Evolutionary conservation across 1,284 basidiomycete genomes (phyloP), one percentile per base, ranked within the genome.

Genomic region (Austroboletus niveus): DNA sequence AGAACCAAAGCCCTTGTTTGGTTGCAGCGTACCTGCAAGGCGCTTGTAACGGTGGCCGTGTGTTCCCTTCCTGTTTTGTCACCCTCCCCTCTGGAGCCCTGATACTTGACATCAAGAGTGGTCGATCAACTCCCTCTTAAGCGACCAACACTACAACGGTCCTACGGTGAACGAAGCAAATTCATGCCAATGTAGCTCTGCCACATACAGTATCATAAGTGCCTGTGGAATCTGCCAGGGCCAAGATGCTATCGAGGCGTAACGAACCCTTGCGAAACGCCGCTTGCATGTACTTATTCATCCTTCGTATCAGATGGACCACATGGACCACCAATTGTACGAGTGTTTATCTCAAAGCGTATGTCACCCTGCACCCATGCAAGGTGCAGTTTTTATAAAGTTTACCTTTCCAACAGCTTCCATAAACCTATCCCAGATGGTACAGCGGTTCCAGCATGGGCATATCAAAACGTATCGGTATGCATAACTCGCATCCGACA

Each of bases 171-270:
- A 27, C 34, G 5, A 58, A 38, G 38, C 45, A 45, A 60, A 65
- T 30, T 2, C 12, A 5, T 74, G 72, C 47, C 52, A 59, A 36
- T 74, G 73, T 45, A 72, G 60, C 38, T 57, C 65, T 5, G 57
- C 73, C 42, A 58, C 62, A 1, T 73, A 73, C 48, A 61, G 55
- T 8, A n/a, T 61, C 32, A 36, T 72, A 14, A 66, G 63, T 36
- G 72, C 72, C 8, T 73, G 72, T 43, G 61, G 60, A 24, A 24
- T 58, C 20, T 73, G 72, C 51, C 72, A 75, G 45, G 60, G 60
- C 8, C 29, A 34, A 15, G 57, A 57, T 9, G 52, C 50, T 29
- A 34, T 58, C 35, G 49, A 44, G 4, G 4, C 4, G 69, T 61
- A 54, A 49, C 34, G 49, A 27, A 24, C 38, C 17, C 9, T 20